Conservation (phyloP, 805 yeast species). For the Monosporozyma yasuniensis region DNA sequence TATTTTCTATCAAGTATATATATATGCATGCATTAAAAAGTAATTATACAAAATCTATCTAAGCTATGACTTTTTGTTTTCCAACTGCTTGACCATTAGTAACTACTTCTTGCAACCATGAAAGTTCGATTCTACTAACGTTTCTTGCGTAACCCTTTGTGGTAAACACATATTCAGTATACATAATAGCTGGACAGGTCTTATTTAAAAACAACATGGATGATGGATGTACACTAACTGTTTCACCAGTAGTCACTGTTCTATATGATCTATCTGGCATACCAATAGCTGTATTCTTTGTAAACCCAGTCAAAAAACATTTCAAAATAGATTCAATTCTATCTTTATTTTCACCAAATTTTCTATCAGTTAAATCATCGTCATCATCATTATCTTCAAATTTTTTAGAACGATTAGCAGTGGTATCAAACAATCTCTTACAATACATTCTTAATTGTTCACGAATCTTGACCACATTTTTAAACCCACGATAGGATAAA, state of each 20-base stretch:
- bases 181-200: conserved; percentile 80
- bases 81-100: conserved; percentile 10
- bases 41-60: not conserved
- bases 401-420: not conserved
- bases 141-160: conserved; percentile 86
- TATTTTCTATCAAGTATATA: not conserved
- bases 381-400: conserved; percentile 1
- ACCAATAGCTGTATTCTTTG: conserved; percentile 87
- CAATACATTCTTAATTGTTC: conserved; percentile 45
- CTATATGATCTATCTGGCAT: conserved; percentile 90
- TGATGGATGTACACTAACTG: conserved; percentile 84
- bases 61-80: conserved; percentile 9
- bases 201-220: conserved; percentile 71
- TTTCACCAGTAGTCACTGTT: conserved; percentile 76
- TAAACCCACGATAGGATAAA: conserved; percentile 70
- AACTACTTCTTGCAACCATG: conserved; percentile 80
- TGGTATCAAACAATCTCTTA: conserved; percentile 9
- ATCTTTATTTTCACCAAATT: conserved; percentile 22
- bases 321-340: conserved; percentile 48
- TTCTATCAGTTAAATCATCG: conserved; percentile 5
- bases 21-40: not conserved
- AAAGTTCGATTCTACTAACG: conserved; percentile 71
- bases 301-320: conserved; percentile 73
- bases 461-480: conserved; percentile 65
- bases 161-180: conserved; percentile 88